Evolutionary conservation across 2,329 filamentous ascomycete species (phyloP).

Genomic region (Nemania diffusa): DNA sequence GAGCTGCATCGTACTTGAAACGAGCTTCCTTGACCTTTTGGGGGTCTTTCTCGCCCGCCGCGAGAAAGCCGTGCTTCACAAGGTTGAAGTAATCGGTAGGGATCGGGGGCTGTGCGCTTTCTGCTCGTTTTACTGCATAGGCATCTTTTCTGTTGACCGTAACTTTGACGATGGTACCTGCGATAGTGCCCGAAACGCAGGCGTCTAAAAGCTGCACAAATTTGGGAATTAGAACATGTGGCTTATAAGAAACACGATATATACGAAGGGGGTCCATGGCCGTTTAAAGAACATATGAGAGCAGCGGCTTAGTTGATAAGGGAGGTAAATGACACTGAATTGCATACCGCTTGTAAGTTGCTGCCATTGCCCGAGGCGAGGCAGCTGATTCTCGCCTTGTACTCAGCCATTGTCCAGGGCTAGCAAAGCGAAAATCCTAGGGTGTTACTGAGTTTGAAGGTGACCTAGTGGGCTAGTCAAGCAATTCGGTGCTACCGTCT

Average conservation of each 20-base stretch:
- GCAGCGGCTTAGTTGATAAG: neutral
- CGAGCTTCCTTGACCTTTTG: slow-evolving; percentile 66
- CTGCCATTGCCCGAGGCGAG: slow-evolving; percentile 38
- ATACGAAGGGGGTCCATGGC: neutral
- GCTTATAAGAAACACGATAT: neutral
- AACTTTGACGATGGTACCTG: slow-evolving; percentile 58
- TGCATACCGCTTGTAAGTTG: slow-evolving; percentile 35
- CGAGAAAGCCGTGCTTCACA: slow-evolving; percentile 72
- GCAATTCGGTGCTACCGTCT: neutral
- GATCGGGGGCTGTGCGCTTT: slow-evolving; percentile 63
- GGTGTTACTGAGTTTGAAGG: neutral
- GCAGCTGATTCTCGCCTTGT: slow-evolving; percentile 38
- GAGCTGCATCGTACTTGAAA: slow-evolving; percentile 76
- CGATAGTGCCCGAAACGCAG: slow-evolving; percentile 53
- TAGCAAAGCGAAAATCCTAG: neutral
- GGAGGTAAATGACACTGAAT: neutral
- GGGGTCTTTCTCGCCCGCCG: slow-evolving; percentile 69
- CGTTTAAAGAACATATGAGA: neutral
- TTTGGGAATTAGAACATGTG: slow-evolving; percentile 71
- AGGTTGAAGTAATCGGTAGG: slow-evolving; percentile 85
- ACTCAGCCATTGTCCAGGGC: slow-evolving; percentile 27
- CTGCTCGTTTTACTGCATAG: slow-evolving; percentile 55
- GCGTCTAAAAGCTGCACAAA: slow-evolving; percentile 67
- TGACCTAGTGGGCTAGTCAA: neutral
- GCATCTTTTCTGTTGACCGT: slow-evolving; percentile 62